These are phyloP conservation scores for Ogataea glucozyma DNA, from an alignment of 805 yeast genomes.

Conservation along the genomic window DNA sequence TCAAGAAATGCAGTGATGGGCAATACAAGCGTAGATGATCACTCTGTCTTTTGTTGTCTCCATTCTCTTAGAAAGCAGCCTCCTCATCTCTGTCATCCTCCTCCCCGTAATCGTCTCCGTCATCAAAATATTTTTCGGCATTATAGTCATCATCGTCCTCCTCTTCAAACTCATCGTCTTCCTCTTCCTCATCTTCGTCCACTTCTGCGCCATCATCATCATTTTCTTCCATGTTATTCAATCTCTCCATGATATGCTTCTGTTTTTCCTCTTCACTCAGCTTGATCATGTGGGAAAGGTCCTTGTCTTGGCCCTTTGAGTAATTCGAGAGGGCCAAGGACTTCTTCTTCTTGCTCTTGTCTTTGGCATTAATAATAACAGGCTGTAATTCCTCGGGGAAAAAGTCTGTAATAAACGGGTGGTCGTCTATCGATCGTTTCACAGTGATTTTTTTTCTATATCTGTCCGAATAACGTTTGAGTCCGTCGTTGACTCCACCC, in stretches of 20 bases:
- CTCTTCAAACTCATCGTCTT: slow-evolving; percentile 69
- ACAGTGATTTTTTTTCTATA: slow-evolving; percentile 70
- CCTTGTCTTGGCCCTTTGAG: slow-evolving; percentile 41
- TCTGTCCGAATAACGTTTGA: slow-evolving; percentile 79
- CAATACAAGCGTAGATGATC: too few relatives aligned
- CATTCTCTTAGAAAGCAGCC: slow-evolving; percentile 55
- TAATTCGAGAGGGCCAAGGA: slow-evolving; percentile 43
- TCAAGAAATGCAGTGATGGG: too few relatives aligned
- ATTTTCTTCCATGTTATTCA: slow-evolving; percentile 39
- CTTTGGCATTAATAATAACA: slow-evolving; percentile 59
- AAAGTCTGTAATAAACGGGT: slow-evolving; percentile 68
- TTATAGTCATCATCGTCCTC: slow-evolving; percentile 79
- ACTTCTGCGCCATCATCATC: slow-evolving; percentile 46
- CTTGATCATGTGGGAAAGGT: slow-evolving; percentile 32
- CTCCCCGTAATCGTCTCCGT: slow-evolving; percentile 62
- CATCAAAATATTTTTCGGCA: slow-evolving; percentile 78
- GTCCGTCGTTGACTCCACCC: slow-evolving; percentile 60
- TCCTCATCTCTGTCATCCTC: slow-evolving; percentile 67
- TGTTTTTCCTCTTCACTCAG: slow-evolving; percentile 32
- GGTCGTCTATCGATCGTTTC: slow-evolving; percentile 73
- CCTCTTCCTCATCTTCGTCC: slow-evolving; percentile 54
- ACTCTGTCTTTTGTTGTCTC: background rate
- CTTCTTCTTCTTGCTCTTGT: slow-evolving; percentile 52
- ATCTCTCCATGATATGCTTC: slow-evolving; percentile 32
- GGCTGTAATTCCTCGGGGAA: slow-evolving; percentile 78